phyloP scores from a whole-genome alignment of 257 asterid genomes.

The Mentha longifolia region DNA sequence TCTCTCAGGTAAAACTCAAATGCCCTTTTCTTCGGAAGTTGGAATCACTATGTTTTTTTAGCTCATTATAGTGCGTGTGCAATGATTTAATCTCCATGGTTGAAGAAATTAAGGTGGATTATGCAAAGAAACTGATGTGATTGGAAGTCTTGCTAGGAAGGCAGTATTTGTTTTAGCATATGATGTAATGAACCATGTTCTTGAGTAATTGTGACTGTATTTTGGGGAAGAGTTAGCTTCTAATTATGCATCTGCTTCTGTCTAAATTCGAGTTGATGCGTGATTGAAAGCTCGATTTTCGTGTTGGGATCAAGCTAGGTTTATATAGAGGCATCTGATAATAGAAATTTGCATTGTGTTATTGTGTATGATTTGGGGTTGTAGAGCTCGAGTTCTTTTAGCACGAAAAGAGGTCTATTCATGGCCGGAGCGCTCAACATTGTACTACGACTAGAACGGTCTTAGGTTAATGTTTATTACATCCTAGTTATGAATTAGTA shows the following conservation, averaged over 20 bases:
- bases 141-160: not conserved
- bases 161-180: not conserved
- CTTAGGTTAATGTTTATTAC: too few species aligned
- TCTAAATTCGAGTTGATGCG: not conserved
- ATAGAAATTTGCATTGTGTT: not conserved
- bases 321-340: too few species aligned
- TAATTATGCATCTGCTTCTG: not conserved
- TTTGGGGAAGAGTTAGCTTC: not conserved
- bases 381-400: not conserved
- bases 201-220: not conserved
- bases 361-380: not conserved
- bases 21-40: not conserved
- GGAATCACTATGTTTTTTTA: not conserved
- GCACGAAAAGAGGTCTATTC: too few species aligned
- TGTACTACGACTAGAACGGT: not conserved
- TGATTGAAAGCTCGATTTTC: not conserved
- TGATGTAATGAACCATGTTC: not conserved
- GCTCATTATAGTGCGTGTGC: too few species aligned
- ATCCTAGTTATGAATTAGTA: too few species aligned
- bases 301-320: too few species aligned
- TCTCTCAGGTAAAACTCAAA: conserved; percentile 60
- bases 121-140: not conserved
- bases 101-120: not conserved
- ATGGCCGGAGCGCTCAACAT: too few species aligned
- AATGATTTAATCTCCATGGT: not conserved